A percentile compares a stretch with the other conserved stretches of the same genome.
phyloP scores from a whole-genome alignment of 371 early-diverging fungal genomes.

The Paraphysoderma sedebokerense region DNA sequence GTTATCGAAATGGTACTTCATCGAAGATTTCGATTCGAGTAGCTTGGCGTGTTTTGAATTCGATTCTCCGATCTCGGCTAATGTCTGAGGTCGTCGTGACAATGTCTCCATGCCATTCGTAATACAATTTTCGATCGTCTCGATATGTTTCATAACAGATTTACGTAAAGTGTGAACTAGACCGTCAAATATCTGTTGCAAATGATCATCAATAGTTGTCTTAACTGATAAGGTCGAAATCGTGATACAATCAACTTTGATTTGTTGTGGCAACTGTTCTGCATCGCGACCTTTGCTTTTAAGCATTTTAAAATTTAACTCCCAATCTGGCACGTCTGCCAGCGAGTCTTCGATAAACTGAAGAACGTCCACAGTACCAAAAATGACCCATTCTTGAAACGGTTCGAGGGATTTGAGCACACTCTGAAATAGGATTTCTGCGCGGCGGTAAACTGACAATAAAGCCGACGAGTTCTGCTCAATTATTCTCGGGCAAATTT shows the following conservation, averaged over 20 bases:
- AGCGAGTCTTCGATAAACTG: conserved; percentile 18
- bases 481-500: no score
- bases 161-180: conserved; percentile 15
- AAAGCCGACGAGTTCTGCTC: conserved; percentile 4
- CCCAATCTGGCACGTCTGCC: conserved; percentile 22
- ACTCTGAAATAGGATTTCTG: conserved; percentile 20
- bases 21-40: conserved; percentile 7
- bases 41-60: conserved; percentile 20
- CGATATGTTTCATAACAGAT: conserved; percentile 10
- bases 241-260: conserved; percentile 23
- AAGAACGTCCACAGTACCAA: conserved; percentile 21
- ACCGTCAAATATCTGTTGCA: conserved; percentile 29
- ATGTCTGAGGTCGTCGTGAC: conserved; percentile 16
- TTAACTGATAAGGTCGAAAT: conserved; percentile 25
- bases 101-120: conserved; percentile 17
- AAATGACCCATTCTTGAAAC: conserved; percentile 26
- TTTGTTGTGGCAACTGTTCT: conserved; percentile 17
- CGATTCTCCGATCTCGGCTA: conserved; percentile 26
- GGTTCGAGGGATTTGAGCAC: conserved; percentile 14
- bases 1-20: conserved; percentile 16
- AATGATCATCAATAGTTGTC: conserved; percentile 25
- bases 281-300: conserved; percentile 30
- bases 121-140: conserved; percentile 20
- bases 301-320: conserved; percentile 24
- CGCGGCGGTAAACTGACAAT: conserved; percentile 19